Conservation (phyloP, 176 grass and related monocot species). For the Phragmites australis region DNA sequence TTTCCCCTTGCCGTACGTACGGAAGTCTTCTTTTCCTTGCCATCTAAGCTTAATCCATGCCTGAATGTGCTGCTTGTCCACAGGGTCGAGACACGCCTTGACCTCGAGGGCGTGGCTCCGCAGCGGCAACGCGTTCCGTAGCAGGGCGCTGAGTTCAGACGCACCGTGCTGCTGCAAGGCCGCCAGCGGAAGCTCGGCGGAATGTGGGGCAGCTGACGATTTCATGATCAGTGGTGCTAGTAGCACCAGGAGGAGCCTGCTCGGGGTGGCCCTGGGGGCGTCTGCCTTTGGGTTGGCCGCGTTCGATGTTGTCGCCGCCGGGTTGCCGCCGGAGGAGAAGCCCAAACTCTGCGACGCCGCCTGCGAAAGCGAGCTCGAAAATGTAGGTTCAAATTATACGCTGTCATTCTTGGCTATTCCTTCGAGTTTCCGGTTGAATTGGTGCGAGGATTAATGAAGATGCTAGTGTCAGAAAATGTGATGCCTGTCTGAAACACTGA, state of each 20-base stretch:
- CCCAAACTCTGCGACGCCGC: conserved; percentile 71
- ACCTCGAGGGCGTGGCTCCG: conserved; percentile 22
- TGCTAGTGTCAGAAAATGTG: neutral
- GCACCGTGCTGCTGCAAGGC: conserved; percentile 35
- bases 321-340: conserved; percentile 96
- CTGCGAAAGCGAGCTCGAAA: conserved; percentile 83
- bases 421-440: neutral
- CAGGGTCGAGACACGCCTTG: conserved; percentile 46
- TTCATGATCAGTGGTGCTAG: neutral
- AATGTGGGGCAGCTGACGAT: neutral
- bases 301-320: conserved; percentile 52
- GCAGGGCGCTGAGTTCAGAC: conserved; percentile 24
- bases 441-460: neutral
- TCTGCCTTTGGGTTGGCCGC: conserved; percentile 38
- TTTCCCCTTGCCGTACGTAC: neutral
- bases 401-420: neutral
- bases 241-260: conserved; percentile 37
- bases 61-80: neutral
- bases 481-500: neutral
- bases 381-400: conserved; percentile 64
- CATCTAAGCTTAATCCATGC: neutral
- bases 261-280: conserved; percentile 48
- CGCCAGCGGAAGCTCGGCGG: neutral
- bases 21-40: neutral
- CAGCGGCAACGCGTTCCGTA: conserved; percentile 21